Base-by-base conservation (phyloP, 805 yeast genomes). In the Starmerella apicola region DNA sequence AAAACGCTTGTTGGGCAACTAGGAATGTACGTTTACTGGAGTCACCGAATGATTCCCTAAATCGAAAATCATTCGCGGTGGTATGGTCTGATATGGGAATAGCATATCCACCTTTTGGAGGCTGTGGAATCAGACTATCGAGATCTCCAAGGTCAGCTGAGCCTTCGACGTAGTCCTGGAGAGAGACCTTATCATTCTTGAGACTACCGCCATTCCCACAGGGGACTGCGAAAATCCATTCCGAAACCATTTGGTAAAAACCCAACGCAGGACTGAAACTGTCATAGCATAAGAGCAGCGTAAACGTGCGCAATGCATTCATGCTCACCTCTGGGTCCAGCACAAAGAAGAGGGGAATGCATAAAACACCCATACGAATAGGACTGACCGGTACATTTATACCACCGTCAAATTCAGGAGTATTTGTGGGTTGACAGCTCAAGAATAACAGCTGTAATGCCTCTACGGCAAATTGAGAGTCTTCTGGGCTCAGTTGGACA, bases 201-300 rank as follows among this genome's bases (percentile, higher is more conserved):
- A 22, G 15, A 2, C 37, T 17, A 22, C 42, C 34, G 2, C 47
- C 39, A 19, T 37, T 44, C 3, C 34, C 37, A 26, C 32, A 44
- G 1, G 42, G 41, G 1, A 41, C 32, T 2, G 22, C 18, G 2
- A 32, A 16, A 10, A 44, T 30, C 34, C 31, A 16, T 5, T 23
- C 22, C 16, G 27, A 19, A 3, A 44, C 17, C 3, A 37, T 10
- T 6, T 17, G 21, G 1, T 31, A 29, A 5, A 41, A 19, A 2
- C 24, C 21, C 8, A 24, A 13, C 16, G 44, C 44, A 3, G 42
- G 42, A 13, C n/a, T 24, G 32, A 32, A 37, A 8, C n/a, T 23
- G 23, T 20, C 3, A 5, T 16, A 19, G 3, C 41, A 40, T 3
- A 33, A 23, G 2, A 28, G 17, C 13, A 37, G 38, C 4, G 35